A percentile compares a stretch with the other conserved stretches of the same genome.
Conservation (phyloP, 23 red algal species). For the Gracilaria vermiculophylla region DNA sequence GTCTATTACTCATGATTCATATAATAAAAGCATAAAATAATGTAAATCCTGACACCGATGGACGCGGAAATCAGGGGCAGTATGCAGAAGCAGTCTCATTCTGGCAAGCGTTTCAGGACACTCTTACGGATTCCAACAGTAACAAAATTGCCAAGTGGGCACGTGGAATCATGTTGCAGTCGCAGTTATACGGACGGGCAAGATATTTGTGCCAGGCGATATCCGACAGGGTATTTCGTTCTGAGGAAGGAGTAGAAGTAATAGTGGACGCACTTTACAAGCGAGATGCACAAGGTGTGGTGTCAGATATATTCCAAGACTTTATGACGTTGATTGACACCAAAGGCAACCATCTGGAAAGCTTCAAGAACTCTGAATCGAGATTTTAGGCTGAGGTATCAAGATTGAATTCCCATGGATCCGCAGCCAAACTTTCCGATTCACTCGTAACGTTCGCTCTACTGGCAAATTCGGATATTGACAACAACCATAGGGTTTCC, state of each 20-base stretch:
- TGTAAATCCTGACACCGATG: too few relatives aligned
- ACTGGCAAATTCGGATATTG: constrained; percentile 25
- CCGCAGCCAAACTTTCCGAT: constrained; percentile 18
- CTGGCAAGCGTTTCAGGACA: constrained; percentile 9
- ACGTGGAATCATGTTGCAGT: constrained; percentile 15
- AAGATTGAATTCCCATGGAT: neutral
- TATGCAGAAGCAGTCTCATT: neutral
- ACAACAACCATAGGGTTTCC: constrained; percentile 13
- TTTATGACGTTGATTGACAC: neutral
- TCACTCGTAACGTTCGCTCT: neutral
- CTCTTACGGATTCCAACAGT: neutral
- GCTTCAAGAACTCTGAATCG: constrained; percentile 15
- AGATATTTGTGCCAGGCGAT: constrained; percentile 17
- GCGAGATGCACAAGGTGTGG: neutral
- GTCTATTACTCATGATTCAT: too few relatives aligned
- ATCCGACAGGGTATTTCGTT: neutral
- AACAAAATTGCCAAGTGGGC: neutral
- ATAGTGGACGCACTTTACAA: constrained; percentile 8
- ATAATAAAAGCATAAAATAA: too few relatives aligned
- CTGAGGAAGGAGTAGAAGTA: neutral
- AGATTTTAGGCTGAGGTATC: constrained; percentile 17
- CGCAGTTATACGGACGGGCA: constrained; percentile 24
- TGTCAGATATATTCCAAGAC: neutral
- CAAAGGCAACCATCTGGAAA: neutral
- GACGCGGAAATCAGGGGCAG: constrained; percentile 6